phyloP scores from a whole-genome alignment of 176 grass and related monocot genomes.

The Phoenix dactylifera region DNA sequence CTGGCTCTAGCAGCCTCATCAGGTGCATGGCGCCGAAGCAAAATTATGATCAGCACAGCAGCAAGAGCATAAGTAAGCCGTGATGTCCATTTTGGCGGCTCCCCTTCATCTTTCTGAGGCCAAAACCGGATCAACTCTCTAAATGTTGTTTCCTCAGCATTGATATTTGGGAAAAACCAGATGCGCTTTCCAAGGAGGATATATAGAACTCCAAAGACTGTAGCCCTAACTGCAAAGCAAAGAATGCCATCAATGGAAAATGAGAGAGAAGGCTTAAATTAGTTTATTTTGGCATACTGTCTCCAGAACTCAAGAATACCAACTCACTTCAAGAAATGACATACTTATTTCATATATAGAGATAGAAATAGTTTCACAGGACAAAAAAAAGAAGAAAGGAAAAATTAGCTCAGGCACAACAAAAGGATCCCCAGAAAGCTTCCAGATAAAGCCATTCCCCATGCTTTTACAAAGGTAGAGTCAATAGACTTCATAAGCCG shows the following conservation, averaged over 20 bases:
- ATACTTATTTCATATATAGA: too few species aligned
- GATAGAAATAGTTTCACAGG: too few species aligned
- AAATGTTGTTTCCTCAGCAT: constrained; percentile 98
- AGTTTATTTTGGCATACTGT: not conserved
- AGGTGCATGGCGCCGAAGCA: constrained; percentile 95
- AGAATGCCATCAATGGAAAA: constrained; percentile 8
- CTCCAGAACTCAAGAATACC: not conserved
- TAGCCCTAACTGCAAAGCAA: constrained; percentile 64
- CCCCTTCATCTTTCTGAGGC: constrained; percentile 88
- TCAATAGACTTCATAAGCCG: too few species aligned
- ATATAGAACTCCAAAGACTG: constrained; percentile 73
- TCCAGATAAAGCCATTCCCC: too few species aligned
- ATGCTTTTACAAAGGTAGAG: too few species aligned
- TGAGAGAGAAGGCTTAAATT: not conserved
- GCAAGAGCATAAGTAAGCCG: constrained; percentile 66
- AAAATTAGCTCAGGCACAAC: too few species aligned
- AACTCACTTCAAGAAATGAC: too few species aligned
- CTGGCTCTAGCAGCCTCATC: constrained; percentile 98
- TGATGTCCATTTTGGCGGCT: constrained; percentile 78
- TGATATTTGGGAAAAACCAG: constrained; percentile 99
- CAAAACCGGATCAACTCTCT: constrained; percentile 88
- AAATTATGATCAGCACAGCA: constrained; percentile 49
- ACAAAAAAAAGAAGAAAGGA: too few species aligned
- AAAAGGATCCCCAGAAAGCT: too few species aligned
- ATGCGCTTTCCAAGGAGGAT: constrained; percentile 86